Evolutionary conservation across 805 yeast genomes (phyloP).

Genomic region (Kluyveromyces starmeri): DNA sequence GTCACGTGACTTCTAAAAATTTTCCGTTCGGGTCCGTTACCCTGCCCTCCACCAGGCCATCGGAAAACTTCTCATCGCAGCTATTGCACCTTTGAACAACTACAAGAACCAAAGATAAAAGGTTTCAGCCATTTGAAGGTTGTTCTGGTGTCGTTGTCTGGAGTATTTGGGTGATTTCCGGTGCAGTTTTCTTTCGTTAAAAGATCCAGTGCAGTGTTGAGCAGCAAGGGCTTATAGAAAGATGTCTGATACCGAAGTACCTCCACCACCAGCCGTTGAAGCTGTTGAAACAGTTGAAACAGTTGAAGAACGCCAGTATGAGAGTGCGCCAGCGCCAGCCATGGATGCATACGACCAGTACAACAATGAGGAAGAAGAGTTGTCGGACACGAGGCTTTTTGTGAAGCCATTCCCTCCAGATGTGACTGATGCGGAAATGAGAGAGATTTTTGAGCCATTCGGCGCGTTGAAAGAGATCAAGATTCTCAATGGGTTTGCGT

Average conservation of each 20-base stretch:
- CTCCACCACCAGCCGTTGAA: constrained; percentile 6
- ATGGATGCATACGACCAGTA: constrained; percentile 11
- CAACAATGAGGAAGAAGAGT: constrained; percentile 25
- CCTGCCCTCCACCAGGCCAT: too few relatives aligned
- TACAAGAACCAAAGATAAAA: too few relatives aligned
- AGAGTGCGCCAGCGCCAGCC: constrained; percentile 15
- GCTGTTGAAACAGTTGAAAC: constrained; percentile 10
- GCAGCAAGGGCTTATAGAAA: too few relatives aligned
- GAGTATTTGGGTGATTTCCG: too few relatives aligned
- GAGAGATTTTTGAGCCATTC: constrained; percentile 55
- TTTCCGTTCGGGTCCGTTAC: too few relatives aligned
- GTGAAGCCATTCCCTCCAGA: constrained; percentile 58
- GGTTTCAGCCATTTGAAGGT: too few relatives aligned
- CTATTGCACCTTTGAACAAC: too few relatives aligned
- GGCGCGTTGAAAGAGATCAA: constrained; percentile 65
- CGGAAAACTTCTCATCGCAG: too few relatives aligned
- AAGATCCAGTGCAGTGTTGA: too few relatives aligned
- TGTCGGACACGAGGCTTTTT: constrained; percentile 40
- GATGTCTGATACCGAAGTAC: constrained; percentile 4
- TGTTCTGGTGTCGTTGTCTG: too few relatives aligned
- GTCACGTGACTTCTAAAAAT: too few relatives aligned
- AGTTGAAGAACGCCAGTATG: constrained; percentile 11
- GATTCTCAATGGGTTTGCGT: constrained; percentile 77
- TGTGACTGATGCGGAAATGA: constrained; percentile 47
- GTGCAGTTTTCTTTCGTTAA: too few relatives aligned